Base-by-base conservation (phyloP, 257 asterid species). In the Scutellaria barbata region DNA sequence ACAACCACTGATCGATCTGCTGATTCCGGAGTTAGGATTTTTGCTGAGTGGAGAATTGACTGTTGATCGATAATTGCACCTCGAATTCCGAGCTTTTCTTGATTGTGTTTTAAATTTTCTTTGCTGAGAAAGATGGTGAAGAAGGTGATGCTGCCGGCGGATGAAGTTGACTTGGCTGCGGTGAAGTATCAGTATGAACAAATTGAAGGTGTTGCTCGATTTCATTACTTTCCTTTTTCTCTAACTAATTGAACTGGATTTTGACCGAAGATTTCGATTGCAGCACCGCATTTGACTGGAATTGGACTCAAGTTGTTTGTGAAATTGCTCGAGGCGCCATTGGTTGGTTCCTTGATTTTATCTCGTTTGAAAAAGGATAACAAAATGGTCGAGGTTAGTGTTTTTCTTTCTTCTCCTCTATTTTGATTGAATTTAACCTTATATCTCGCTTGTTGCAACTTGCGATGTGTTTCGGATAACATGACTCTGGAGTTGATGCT, bases 221-320 rank as follows among this genome's bases (percentile, higher is more conserved):
- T 16, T 47, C 20, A 14, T 42, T 13, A 5, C 37, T 2, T 6
- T 45, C 33, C 16, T 20, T 0, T n/a, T 6, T 1, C 55, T 45
- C 41, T 39, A 10, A 30, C 66, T 66, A 12, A 48, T 52, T 39
- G 8, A 12, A 5, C 6, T 52, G 14, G 17, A 45, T 41, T n/a
- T 37, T 57, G 42, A 43, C 75, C 56, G 68, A 41, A 9, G 30
- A 11, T 53, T 72, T 42, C 62, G 20, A 37, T 59, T 78, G 88
- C 87, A 94, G 99, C 99, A 74, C 99, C 99, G 35, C 97, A 94
- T 80, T 76, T 91, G 86, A 89, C 96, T 81, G 97, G 99, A 74
- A 66, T 79, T 66, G 69, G 69, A 85, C 83, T 94, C 74, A 86
- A 85, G 74, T 51, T 89, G 5, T 89, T 89, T 65, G 85, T 86